phyloP scores from a whole-genome alignment of 345 rosid genomes.

The Theobroma cacao region DNA sequence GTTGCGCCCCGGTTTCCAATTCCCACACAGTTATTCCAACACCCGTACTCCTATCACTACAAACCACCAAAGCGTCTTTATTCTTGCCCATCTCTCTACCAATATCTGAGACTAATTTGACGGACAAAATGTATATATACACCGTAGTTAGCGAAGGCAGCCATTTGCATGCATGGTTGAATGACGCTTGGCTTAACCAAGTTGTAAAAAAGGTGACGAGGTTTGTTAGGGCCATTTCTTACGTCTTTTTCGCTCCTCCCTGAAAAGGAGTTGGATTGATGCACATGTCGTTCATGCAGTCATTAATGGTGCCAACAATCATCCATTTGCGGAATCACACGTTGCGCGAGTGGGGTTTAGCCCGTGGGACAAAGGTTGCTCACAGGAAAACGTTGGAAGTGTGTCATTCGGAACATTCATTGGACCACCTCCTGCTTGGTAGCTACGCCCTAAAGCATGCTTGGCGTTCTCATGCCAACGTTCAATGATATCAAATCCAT shows the following conservation, averaged over 20 bases:
- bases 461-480: no score
- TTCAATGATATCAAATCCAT: no score
- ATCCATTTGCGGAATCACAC: no score
- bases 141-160: not conserved
- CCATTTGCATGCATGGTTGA: constrained; percentile 8
- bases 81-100: not conserved
- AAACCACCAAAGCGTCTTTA: constrained; percentile 40
- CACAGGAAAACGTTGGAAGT: no score
- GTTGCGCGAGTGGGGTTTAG: no score
- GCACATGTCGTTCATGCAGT: constrained; percentile 18
- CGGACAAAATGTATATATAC: not conserved
- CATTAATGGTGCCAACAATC: no score
- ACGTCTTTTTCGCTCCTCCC: not conserved
- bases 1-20: constrained; percentile 37
- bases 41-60: constrained; percentile 40
- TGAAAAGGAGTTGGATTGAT: not conserved
- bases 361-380: no score
- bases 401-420: no score
- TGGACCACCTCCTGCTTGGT: no score
- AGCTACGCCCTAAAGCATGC: no score
- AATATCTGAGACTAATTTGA: not conserved
- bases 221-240: constrained; percentile 14
- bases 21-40: constrained; percentile 39
- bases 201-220: constrained; percentile 24
- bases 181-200: constrained; percentile 14